A percentile compares a stretch with the other conserved stretches of the same genome.
Conservation (phyloP, 257 asterid species). For the Pogostemon cablin region DNA sequence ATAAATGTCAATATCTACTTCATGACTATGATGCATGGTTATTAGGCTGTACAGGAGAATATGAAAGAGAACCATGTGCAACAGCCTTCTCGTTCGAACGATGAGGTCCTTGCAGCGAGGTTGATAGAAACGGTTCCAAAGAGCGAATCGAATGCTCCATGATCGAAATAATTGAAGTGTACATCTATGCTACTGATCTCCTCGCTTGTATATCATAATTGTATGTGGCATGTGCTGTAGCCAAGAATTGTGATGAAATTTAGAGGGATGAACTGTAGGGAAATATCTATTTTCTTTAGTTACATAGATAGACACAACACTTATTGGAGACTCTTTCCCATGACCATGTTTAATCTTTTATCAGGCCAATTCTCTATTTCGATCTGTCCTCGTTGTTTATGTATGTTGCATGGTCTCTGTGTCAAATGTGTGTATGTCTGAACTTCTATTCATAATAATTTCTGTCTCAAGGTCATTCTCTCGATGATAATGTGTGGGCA, state of each 20-base stretch:
- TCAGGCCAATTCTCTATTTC: not conserved
- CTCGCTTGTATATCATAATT: constrained; percentile 26
- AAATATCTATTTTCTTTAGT: constrained; percentile 14
- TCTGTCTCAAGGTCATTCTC: too few species aligned
- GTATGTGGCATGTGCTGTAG: constrained; percentile 25
- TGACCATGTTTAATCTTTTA: constrained; percentile 14
- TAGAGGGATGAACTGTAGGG: constrained; percentile 26
- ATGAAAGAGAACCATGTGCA: constrained; percentile 52
- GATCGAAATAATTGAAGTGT: constrained; percentile 13
- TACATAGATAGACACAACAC: constrained; percentile 21
- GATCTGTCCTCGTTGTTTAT: not conserved
- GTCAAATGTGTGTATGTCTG: too few species aligned
- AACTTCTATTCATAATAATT: too few species aligned
- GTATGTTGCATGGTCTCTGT: not conserved
- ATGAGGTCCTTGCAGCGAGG: constrained; percentile 24
- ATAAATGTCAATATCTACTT: constrained; percentile 19
- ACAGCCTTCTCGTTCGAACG: constrained; percentile 33
- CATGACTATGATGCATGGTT: constrained; percentile 20
- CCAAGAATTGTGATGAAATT: constrained; percentile 21
- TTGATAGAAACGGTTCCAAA: constrained; percentile 29
- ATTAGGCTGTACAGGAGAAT: constrained; percentile 85
- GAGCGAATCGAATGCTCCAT: constrained; percentile 33
- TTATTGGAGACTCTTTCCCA: constrained; percentile 10
- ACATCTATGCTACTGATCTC: constrained; percentile 1
- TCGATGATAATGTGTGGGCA: too few species aligned